Evolutionary conservation across 1,284 basidiomycete species (phyloP).

Genomic region (Kwoniella shivajii): DNA sequence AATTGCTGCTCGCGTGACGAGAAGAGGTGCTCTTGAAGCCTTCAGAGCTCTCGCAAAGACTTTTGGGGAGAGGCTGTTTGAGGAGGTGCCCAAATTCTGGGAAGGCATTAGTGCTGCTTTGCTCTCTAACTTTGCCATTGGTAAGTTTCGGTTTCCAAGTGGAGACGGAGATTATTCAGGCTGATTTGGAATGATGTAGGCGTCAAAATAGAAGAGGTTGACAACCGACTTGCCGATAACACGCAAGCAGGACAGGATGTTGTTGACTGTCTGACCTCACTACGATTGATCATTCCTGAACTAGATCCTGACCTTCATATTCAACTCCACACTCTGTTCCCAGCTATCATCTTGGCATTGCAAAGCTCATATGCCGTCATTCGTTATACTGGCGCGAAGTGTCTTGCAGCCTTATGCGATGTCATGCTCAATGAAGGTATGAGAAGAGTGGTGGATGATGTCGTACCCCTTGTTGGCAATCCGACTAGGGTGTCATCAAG

Average conservation of each 20-base stretch:
- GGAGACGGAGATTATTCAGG: neutral
- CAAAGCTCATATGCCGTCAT: slow-evolving; percentile 86
- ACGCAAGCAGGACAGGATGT: slow-evolving; percentile 74
- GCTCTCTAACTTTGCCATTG: slow-evolving; percentile 65
- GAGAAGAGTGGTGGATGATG: slow-evolving; percentile 79
- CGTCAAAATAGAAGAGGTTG: slow-evolving; percentile 18
- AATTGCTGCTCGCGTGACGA: slow-evolving; percentile 60
- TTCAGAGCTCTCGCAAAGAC: slow-evolving; percentile 74
- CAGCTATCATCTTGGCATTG: slow-evolving; percentile 72
- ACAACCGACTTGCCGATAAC: slow-evolving; percentile 18
- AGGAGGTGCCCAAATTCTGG: slow-evolving; percentile 88
- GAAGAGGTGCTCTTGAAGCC: slow-evolving; percentile 81
- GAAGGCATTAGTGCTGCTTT: slow-evolving; percentile 83
- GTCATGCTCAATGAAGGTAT: slow-evolving; percentile 84
- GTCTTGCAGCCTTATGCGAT: slow-evolving; percentile 83
- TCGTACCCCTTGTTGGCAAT: slow-evolving; percentile 86
- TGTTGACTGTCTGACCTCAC: slow-evolving; percentile 87
- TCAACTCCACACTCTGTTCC: slow-evolving; percentile 72
- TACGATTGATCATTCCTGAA: slow-evolving; percentile 77
- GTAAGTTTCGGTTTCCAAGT: slow-evolving; percentile 54
- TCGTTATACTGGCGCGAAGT: slow-evolving; percentile 81
- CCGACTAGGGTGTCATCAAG: slow-evolving; percentile 73
- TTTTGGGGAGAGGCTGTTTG: slow-evolving; percentile 75
- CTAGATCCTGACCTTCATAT: slow-evolving; percentile 72
- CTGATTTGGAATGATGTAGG: slow-evolving; percentile 16